phyloP scores from a whole-genome alignment of 2,329 filamentous ascomycete genomes.

The Aureobasidium lini region DNA sequence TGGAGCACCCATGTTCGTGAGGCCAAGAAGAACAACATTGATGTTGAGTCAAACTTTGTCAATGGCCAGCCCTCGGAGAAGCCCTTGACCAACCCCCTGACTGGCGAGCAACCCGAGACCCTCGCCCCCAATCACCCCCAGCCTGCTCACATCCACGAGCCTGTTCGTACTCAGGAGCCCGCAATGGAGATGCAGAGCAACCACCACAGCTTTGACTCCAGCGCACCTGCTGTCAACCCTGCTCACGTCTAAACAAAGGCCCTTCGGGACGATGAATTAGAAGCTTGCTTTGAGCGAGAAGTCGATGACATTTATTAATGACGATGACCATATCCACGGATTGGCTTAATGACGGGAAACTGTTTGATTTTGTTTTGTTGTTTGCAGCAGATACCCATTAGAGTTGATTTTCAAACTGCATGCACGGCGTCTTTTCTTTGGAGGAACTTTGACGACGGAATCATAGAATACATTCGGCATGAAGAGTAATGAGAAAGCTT shows the following conservation, averaged over 20 bases:
- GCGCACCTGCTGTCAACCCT: conserved; percentile 4
- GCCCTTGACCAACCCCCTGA: conserved; percentile 7
- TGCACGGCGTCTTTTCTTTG: conserved; percentile 2
- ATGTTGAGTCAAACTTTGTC: conserved; percentile 9
- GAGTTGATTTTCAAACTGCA: conserved; percentile 6
- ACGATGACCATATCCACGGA: not conserved
- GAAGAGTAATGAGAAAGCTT: not conserved
- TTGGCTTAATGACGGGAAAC: not conserved
- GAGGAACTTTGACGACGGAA: not conserved
- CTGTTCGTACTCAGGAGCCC: not conserved
- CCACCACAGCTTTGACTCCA: conserved; percentile 2
- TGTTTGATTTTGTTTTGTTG: conserved; percentile 5
- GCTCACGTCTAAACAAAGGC: not conserved
- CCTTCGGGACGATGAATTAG: not conserved
- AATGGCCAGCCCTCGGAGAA: conserved; percentile 2
- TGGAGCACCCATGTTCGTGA: conserved; percentile 30
- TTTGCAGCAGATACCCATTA: conserved; percentile 12
- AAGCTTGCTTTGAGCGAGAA: not conserved
- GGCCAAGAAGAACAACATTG: conserved; percentile 9
- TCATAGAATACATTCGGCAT: not conserved
- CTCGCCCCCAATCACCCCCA: not conserved
- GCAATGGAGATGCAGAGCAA: not conserved
- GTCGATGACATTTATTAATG: not conserved
- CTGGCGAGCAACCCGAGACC: conserved; percentile 1
- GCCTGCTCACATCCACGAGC: not conserved